phyloP scores from a whole-genome alignment of 306 rosid species.

The Prinsepia uniflora region DNA sequence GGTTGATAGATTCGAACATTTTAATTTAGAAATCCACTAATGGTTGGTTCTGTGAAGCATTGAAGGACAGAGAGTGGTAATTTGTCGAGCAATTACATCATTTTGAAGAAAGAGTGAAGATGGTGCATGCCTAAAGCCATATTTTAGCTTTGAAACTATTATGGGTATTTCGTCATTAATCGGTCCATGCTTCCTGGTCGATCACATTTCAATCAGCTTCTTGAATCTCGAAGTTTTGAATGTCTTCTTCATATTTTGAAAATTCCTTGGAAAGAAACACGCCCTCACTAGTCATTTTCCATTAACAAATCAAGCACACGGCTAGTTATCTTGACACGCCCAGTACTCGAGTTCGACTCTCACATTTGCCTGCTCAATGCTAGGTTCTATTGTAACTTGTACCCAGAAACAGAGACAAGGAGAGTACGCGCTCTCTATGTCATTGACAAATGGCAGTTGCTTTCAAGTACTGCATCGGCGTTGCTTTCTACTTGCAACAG shows the following conservation, averaged over 20 bases:
- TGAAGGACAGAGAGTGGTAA: no score
- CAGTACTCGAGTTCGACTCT: neutral
- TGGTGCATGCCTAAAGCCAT: no score
- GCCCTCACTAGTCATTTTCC: neutral
- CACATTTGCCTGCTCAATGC: neutral
- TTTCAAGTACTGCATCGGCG: neutral
- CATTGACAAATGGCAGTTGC: neutral
- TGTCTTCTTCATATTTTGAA: neutral
- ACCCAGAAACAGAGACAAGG: neutral
- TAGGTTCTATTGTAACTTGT: neutral
- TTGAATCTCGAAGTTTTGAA: neutral
- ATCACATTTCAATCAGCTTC: neutral
- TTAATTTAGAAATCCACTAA: no score
- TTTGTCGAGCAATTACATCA: no score
- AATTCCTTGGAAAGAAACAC: neutral
- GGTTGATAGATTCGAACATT: no score
- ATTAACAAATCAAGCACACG: neutral
- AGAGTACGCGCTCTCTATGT: neutral
- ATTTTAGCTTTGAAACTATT: no score
- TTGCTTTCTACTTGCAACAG: neutral
- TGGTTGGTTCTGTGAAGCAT: no score
- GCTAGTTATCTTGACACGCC: neutral
- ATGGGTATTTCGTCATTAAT: no score
- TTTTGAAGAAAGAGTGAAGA: no score
- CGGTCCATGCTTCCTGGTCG: no score